Base-by-base conservation (phyloP, 2,329 filamentous ascomycete genomes). In the Neodidymelliopsis sp. region DNA sequence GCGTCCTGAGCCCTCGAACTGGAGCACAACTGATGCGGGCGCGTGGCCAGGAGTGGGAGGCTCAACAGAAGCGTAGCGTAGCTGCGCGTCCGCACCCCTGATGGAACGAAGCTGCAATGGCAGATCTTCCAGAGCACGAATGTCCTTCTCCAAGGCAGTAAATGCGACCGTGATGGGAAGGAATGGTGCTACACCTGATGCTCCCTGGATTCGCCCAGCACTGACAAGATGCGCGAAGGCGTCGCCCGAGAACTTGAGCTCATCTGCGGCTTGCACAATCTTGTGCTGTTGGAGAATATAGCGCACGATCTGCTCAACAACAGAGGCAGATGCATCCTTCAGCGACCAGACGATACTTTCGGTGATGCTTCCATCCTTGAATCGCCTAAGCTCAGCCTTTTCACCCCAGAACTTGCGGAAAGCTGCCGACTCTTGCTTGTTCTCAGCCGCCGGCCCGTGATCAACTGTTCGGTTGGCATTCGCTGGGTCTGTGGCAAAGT, bases 391-490 rank as follows among this genome's bases (percentile, higher is more conserved):
- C 71, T 99, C 94, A 1, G 94, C 84, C 70, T 94, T 96, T 8
- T 93, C 88, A 6, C 93, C 94, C 94, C 95, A 99, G 69, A 99
- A 97, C 24, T 87, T 84, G 25, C 90, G 89, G 71, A 97, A 99
- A 23, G 81, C 81, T 8, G 86, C 85, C 18, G 91, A 88, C 56
- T 91, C 90, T 56, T 88, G 86, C 72, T 93, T 91, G 53, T 94
- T 84, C 67, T 97, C 92, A 2, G 91, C 90, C 1, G 87, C 77
- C 4, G 94, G 94, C 0, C 94, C 94, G 69, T 91, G 89, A 59
- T 99, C 94, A 54, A 97, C 89, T 35, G 86, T 81, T 23, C 92
- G 87, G 45, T 82, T 78, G 63, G 88, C 86, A 60, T 90, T 88
- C 27, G 82, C 79, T 1, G 89, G 80, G 61, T 97, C 84, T 36